Evolutionary conservation across 768 basidiomycete genomes (phyloP).

Genomic region (Auriscalpium vulgare): DNA sequence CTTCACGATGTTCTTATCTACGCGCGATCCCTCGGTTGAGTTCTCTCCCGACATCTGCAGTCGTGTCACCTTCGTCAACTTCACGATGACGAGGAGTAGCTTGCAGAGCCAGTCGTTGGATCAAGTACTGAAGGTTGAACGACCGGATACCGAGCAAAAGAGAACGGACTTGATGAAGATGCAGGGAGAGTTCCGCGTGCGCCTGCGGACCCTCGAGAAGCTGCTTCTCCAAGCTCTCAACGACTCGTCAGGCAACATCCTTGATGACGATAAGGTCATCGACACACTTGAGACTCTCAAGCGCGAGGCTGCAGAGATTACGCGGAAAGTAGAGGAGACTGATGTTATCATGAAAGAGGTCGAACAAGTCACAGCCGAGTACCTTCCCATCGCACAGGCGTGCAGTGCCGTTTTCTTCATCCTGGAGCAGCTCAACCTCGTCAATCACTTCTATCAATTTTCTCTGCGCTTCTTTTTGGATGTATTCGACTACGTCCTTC

Average conservation of each 20-base stretch:
- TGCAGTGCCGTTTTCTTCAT: conserved; percentile 98
- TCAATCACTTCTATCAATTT: conserved; percentile 99
- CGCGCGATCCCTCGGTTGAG: conserved; percentile 93
- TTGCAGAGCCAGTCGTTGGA: conserved; percentile 97
- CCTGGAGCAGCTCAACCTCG: conserved; percentile 84
- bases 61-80: conserved; percentile 92
- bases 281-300: conserved; percentile 93
- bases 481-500: conserved; percentile 92
- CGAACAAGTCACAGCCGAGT: conserved; percentile 91
- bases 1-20: conserved; percentile 99
- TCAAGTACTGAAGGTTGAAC: conserved; percentile 93
- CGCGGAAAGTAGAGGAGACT: conserved; percentile 92
- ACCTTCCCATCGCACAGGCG: conserved; percentile 88
- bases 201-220: conserved; percentile 88
- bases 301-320: conserved; percentile 92
- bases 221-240: conserved; percentile 90
- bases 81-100: conserved; percentile 98
- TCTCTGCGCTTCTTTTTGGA: conserved; percentile 97
- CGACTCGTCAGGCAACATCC: conserved; percentile 92
- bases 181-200: conserved; percentile 94
- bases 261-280: conserved; percentile 98
- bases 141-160: conserved; percentile 93
- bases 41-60: conserved; percentile 99
- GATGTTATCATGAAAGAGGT: conserved; percentile 95
- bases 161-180: conserved; percentile 96